Base-by-base conservation (phyloP, 768 basidiomycete species). In the Rhizopogon sp. region DNA sequence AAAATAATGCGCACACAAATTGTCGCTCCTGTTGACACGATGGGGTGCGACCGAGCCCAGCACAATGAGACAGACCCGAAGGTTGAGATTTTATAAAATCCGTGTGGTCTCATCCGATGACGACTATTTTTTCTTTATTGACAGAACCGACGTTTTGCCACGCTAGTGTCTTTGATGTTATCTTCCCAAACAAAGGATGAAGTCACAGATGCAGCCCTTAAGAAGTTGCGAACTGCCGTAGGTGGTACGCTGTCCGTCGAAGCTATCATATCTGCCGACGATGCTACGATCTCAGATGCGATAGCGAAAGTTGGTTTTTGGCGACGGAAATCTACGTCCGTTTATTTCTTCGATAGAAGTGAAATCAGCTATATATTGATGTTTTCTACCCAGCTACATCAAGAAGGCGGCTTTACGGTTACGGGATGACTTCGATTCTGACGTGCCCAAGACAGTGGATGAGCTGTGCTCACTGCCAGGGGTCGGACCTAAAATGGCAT, bases 401-500 rank as follows among this genome's bases (percentile, higher is more conserved):
- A 87, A 87, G 63, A 79, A 84, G 63, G 79, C 92, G 0, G 88
- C 93, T 0, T 73, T 80, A 56, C 77, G 75, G 43, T 75, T 97
- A 9, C 74, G 77, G 16, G 86, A 91, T 55, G 78, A 86, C 0
- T 92, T 91, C 56, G 78, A 79, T 43, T 86, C 86, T 2, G 94
- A 98, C 57, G 86, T 98, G 0, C 96, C 96, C 0, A 84, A 88
- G 66, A 94, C 92, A 0, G 83, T 88, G 3, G 93, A 93, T 39
- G 91, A 90, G 40, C 75, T 99, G 8, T 91, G 93, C 60, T 87
- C 88, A 5, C 71, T 98, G 11, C 85, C 85, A 2, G 96, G 96
- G 0, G 94, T 98, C 0, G 96, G 96, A 0, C 96, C 94, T 0
- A 98, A 99, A 70, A 97, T 98, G 93, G 92, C 92, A 1, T 96